A percentile compares a stretch with the other conserved stretches of the same genome.
These are phyloP conservation scores for Aureobasidium lini DNA, from an alignment of 2,329 filamentous ascomycete species.

Conservation along the genomic window DNA sequence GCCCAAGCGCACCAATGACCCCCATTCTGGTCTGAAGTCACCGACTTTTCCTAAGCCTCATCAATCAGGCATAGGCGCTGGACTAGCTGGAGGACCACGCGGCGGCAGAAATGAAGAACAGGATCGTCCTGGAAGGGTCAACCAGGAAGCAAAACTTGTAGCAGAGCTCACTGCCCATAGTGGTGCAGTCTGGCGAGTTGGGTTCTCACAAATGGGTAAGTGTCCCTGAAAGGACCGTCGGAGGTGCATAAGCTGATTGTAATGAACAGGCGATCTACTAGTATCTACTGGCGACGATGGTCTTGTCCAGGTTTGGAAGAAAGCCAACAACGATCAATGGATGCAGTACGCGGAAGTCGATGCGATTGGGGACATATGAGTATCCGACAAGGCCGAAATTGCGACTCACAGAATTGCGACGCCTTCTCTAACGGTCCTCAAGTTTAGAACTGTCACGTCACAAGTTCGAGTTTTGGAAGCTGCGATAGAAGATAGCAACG, in stretches of 20 bases:
- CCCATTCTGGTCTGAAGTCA: constrained; percentile 2
- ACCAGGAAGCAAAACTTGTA: constrained; percentile 55
- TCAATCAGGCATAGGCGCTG: constrained; percentile 48
- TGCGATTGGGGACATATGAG: constrained; percentile 20
- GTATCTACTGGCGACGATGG: constrained; percentile 73
- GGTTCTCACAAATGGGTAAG: constrained; percentile 49
- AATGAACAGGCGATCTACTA: constrained; percentile 63
- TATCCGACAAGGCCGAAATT: not conserved
- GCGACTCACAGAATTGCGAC: not conserved
- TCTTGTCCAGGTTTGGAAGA: constrained; percentile 45
- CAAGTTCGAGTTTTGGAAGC: not conserved
- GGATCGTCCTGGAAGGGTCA: constrained; percentile 55
- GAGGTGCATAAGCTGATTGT: constrained; percentile 13
- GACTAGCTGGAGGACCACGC: constrained; percentile 39
- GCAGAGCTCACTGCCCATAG: constrained; percentile 61
- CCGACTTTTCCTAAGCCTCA: constrained; percentile 20
- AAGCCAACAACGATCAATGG: constrained; percentile 41
- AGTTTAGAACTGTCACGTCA: not conserved
- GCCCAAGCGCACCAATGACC: not conserved
- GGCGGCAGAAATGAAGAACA: constrained; percentile 49
- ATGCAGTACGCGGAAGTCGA: constrained; percentile 43
- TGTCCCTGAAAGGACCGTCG: not conserved
- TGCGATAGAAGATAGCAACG: not conserved
- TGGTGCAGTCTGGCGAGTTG: constrained; percentile 67
- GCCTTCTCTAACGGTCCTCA: not conserved